Base-by-base conservation (phyloP, 306 rosid genomes). In the Parietaria judaica region DNA sequence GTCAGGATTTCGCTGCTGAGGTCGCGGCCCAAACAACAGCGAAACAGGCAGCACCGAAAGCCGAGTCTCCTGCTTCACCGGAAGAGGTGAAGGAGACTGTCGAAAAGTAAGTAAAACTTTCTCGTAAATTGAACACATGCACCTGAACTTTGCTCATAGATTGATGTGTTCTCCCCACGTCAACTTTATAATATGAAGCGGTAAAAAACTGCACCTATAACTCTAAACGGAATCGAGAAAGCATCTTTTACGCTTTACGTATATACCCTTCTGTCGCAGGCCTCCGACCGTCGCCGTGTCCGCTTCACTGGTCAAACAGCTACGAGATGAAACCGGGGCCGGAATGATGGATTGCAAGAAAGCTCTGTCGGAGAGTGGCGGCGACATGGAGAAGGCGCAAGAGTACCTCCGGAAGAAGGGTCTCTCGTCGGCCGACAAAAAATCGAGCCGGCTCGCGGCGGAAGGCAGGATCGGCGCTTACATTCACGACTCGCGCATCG, bases 281-380 rank as follows among this genome's bases (percentile, higher is more conserved):
- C 74, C 83, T 72, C 46, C 87, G 60, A 63, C 83, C n/a, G 84
- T 78, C n/a, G 56, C 76, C 2, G 59, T 94, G 56, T 87, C 97
- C 5, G 94, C 97, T 0, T 65, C 82, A 55, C 76, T 94, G 82
- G 99, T 86, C 63, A 94, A 94, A 72, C 88, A 88, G 69, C 73
- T 94, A 51, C 76, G 99, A 16, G 97, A 89, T 61, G 99, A 94
- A 80, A 86, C 97, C 4, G 99, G 95, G 73, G 99, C 95, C 4
- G 99, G 97, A 67, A 94, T 94, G 99, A 94, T 94, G 97, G 97
- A 94, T 71, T 94, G 99, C 70, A 94, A 94, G 95, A 94, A 83
- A 79, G 97, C 95, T 66, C 91, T 89, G 53, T 74, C 99, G 36
- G 99, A 86, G 82, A 81, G 91, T 10, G 94, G 83, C 72, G 97